phyloP scores from a whole-genome alignment of 352 stramenopile species.

The Pythium aquatile region DNA sequence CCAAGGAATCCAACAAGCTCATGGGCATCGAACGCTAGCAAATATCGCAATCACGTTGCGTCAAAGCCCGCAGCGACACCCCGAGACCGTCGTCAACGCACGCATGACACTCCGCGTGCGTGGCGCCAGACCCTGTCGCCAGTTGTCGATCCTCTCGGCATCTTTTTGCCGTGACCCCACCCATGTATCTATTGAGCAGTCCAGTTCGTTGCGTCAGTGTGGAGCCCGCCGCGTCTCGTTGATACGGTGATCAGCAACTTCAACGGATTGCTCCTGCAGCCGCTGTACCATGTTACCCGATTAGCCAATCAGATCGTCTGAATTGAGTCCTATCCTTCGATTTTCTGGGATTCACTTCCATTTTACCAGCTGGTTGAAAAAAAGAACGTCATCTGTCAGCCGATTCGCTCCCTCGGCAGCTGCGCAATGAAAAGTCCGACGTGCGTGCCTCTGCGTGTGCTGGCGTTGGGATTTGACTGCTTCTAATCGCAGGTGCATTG shows the following conservation, averaged over 20 bases:
- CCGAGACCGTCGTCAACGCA: neutral
- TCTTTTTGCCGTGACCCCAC: neutral
- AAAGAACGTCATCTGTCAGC: neutral
- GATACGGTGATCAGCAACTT: neutral
- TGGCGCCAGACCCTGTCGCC: neutral
- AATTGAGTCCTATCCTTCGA: neutral
- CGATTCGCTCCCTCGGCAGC: neutral
- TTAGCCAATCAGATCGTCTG: neutral
- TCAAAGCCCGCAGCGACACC: neutral
- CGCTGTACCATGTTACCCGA: neutral
- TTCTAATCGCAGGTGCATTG: neutral
- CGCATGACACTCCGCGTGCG: neutral
- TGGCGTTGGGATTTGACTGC: neutral
- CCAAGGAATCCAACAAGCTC: constrained; percentile 16
- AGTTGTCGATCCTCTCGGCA: neutral
- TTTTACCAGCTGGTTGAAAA: neutral
- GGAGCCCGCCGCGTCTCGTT: neutral
- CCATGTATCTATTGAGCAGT: no score
- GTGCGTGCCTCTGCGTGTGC: neutral
- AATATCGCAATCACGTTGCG: neutral
- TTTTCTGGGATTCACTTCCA: neutral
- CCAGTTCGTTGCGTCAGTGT: neutral
- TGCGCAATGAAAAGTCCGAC: constrained; percentile 1
- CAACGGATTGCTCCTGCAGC: neutral
- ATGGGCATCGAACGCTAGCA: constrained; percentile 2